Evolutionary conservation across 768 basidiomycete genomes (phyloP).

Genomic region (Tylopilus cervinicoccineus): DNA sequence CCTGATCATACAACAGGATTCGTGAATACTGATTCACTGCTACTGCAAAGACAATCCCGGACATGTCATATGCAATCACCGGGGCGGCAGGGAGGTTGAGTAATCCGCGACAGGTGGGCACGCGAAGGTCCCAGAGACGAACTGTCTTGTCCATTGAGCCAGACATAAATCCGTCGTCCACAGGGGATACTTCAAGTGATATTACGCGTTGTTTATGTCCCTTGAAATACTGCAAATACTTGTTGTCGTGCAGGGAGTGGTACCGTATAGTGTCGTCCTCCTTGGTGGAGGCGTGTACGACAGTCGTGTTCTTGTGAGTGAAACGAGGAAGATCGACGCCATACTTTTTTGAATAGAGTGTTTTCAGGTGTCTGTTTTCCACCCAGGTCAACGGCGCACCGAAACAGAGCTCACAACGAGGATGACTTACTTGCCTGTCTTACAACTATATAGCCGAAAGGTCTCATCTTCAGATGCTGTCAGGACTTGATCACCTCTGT

Average conservation of each 20-base stretch:
- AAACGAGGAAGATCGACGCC: constrained; percentile 93
- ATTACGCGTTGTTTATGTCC: constrained; percentile 89
- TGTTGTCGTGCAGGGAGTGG: constrained; percentile 94
- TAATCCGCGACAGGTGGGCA: constrained; percentile 72
- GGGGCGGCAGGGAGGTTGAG: constrained; percentile 72
- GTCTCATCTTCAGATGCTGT: constrained; percentile 92
- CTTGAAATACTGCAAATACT: constrained; percentile 92
- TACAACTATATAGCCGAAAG: constrained; percentile 84
- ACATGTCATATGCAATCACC: constrained; percentile 79
- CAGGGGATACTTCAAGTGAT: constrained; percentile 87
- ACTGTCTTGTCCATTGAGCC: constrained; percentile 93
- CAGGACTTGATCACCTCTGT: constrained; percentile 80
- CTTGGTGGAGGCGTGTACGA: constrained; percentile 91
- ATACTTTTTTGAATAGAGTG: constrained; percentile 91
- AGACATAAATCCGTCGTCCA: constrained; percentile 95
- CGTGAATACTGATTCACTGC: constrained; percentile 78
- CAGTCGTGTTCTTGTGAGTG: constrained; percentile 83
- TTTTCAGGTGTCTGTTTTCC: constrained; percentile 60
- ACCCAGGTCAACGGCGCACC: constrained; percentile 27
- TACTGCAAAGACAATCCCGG: constrained; percentile 83
- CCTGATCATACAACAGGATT: constrained; percentile 81
- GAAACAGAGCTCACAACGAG: constrained; percentile 13
- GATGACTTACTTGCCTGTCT: constrained; percentile 86
- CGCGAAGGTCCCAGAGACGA: constrained; percentile 91
- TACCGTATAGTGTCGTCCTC: constrained; percentile 94